Base-by-base conservation (phyloP, 2,329 filamentous ascomycete species). In the Chaetoscypha palmicola region DNA sequence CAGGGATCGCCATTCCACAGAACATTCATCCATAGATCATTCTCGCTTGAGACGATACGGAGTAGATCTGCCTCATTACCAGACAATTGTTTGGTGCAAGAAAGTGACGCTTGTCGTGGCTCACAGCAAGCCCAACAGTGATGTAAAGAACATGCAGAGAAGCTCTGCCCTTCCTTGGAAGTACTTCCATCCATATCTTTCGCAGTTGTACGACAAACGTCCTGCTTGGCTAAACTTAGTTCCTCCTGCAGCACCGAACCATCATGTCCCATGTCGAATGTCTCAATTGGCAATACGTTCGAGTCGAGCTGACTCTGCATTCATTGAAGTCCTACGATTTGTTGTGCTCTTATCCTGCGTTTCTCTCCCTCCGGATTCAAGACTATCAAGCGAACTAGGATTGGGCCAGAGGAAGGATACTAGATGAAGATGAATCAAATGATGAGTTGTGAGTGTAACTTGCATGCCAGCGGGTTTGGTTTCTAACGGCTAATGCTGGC, bases 11-110 rank as follows among this genome's bases (percentile, higher is more conserved):
- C n/a, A 17, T 28, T 34, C 10, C 34, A 20, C 12, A 30, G 12
- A 16, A 21, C 17, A n/a, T 31, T 33, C 39, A 32, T 47, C 41
- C 41, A 35, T 44, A 31, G 36, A 47, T 38, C 26, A 7, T 37
- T 20, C 23, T 44, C 45, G 41, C 41, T 44, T 47, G 36, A 12
- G 21, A 8, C 17, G 23, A n/a, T 11, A 16, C 10, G 31, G 8
- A n/a, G 16, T 16, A 41, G 37, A 40, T 44, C 23, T 32, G 22
- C 30, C 28, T 24, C 32, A 14, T 39, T 14, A 26, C 24, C 22
- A 37, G 31, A 37, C 24, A 28, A 28, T 28, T 28, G n/a, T n/a
- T n/a, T n/a, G n/a, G n/a, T n/a, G n/a, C n/a, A n/a, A n/a, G n/a
- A n/a, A n/a, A n/a, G n/a, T n/a, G n/a, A n/a, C n/a, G n/a, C n/a